phyloP scores from a whole-genome alignment of 2,329 filamentous ascomycete genomes.

The Septoria linicola region DNA sequence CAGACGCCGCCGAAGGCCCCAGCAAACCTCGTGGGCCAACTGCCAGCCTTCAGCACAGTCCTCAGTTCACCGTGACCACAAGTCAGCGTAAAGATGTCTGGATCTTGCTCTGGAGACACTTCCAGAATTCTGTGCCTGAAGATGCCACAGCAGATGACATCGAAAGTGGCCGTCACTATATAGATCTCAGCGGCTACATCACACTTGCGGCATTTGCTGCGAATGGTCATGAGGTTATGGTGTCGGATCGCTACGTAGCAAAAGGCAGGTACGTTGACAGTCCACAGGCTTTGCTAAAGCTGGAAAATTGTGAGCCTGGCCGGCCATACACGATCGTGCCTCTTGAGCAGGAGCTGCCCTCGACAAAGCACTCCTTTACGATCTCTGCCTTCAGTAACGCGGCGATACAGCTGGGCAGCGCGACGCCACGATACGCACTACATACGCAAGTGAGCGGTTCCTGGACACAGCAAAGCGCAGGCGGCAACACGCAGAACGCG shows the following conservation, averaged over 20 bases:
- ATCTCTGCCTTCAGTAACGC: constrained; percentile 75
- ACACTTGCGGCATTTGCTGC: constrained; percentile 78
- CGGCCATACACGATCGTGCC: constrained; percentile 64
- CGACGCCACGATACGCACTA: constrained; percentile 60
- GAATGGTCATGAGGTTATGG: constrained; percentile 67
- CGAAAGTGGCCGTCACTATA: constrained; percentile 45
- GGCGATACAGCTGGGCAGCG: constrained; percentile 61
- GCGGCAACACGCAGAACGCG: constrained; percentile 75
- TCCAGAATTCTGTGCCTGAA: constrained; percentile 45
- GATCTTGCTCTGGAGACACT: constrained; percentile 84
- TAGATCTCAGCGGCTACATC: constrained; percentile 68
- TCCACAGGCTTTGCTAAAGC: constrained; percentile 80
- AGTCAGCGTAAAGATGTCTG: constrained; percentile 65
- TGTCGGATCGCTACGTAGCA: constrained; percentile 69
- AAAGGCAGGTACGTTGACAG: constrained; percentile 89
- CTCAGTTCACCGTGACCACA: constrained; percentile 58
- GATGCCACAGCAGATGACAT: constrained; percentile 36
- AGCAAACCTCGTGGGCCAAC: constrained; percentile 55
- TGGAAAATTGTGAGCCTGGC: constrained; percentile 60
- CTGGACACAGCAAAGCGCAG: constrained; percentile 79
- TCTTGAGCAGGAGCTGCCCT: constrained; percentile 74
- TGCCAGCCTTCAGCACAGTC: constrained; percentile 69
- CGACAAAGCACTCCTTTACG: constrained; percentile 77
- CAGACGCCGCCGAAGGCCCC: constrained; percentile 33
- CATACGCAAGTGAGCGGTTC: constrained; percentile 59